Evolutionary conservation across 164 flowering plant genomes (phyloP), one percentile per base, ranked within the genome.

Genomic region (Brasenia schreberi): DNA sequence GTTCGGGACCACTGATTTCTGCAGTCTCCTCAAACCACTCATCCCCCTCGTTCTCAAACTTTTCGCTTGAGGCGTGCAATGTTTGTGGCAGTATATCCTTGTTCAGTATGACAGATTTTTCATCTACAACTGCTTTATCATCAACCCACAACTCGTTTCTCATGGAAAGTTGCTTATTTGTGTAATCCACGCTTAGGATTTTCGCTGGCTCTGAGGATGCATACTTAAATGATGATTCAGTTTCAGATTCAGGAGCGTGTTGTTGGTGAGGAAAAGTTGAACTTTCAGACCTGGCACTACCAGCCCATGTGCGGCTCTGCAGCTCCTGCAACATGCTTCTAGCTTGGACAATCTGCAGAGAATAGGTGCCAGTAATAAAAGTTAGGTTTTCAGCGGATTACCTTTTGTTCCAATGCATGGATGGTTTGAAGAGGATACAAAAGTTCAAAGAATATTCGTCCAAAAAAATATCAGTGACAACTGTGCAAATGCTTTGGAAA

Each of bases 21-120:
- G 75, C 72, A 66, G 82, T 85, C 5, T 91, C 89, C 45, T 82
- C 81, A 5, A 81, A 84, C 99, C 99, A 91, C 49, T 87, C 96
- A 81, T 91, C 86, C 23, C 76, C 89, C 44, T 86, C 88, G 5
- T 82, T 86, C 17, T 81, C 91, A 7, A 81, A 87, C 11, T 81
- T 81, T 64, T 66, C 79, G 45, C 66, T 66, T 42, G 17, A n/a
- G 44, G 52, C 62, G 5, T 4, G 18, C 16, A 9, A 56, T 9
- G 19, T 10, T 18, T 2, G 42, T 19, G 66, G 63, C 42, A 39
- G 65, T 18, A 67, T 7, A 62, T 74, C 76, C 70, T 76, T 81
- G 17, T 74, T 76, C 59, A 75, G 66, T 18, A 66, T 67, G 23
- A 70, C 64, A 11, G 84, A 77, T 43, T 80, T 80, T 78, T 84